Conservation (phyloP, 2,329 filamentous ascomycete genomes). For the Penicillium nordicum region DNA sequence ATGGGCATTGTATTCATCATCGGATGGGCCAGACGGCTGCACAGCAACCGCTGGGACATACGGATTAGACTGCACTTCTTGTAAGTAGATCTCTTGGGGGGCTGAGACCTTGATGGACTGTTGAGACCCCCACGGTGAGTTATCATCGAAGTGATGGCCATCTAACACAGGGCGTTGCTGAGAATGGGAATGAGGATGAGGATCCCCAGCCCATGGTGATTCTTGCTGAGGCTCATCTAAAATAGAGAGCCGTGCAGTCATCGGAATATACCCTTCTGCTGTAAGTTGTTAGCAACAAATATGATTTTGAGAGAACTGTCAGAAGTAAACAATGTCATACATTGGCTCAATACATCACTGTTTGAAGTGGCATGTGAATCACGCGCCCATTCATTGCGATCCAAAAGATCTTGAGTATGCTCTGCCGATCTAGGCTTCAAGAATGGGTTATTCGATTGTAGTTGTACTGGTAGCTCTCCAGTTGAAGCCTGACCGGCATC, state of each 20-base stretch:
- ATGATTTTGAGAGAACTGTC: not conserved
- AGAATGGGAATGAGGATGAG: slow-evolving; percentile 7
- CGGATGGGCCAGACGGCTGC: slow-evolving; percentile 8
- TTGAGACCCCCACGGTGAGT: slow-evolving; percentile 20
- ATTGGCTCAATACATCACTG: slow-evolving; percentile 33
- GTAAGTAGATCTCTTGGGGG: slow-evolving; percentile 12
- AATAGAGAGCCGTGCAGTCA: slow-evolving; percentile 39
- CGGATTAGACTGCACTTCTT: slow-evolving; percentile 16
- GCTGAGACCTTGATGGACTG: slow-evolving; percentile 17
- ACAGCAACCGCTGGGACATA: slow-evolving; percentile 15
- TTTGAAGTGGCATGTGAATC: slow-evolving; percentile 23
- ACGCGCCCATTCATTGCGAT: slow-evolving; percentile 20
- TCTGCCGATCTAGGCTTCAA: slow-evolving; percentile 27
- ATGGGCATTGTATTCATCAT: slow-evolving; percentile 2
- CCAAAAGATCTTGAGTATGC: slow-evolving; percentile 20
- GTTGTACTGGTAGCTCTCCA: slow-evolving; percentile 28
- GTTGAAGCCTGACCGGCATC: slow-evolving; percentile 10
- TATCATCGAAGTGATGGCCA: slow-evolving; percentile 5
- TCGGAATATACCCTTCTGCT: slow-evolving; percentile 40
- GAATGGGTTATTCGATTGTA: slow-evolving; percentile 43
- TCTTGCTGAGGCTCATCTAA: slow-evolving; percentile 29
- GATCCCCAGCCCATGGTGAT: slow-evolving; percentile 28
- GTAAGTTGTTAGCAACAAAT: slow-evolving; percentile 10
- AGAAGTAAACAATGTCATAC: slow-evolving; percentile 19
- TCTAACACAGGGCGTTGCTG: slow-evolving; percentile 5